These are phyloP conservation scores for Vinca minor DNA, from an alignment of 257 asterid species.

Conservation along the genomic window DNA sequence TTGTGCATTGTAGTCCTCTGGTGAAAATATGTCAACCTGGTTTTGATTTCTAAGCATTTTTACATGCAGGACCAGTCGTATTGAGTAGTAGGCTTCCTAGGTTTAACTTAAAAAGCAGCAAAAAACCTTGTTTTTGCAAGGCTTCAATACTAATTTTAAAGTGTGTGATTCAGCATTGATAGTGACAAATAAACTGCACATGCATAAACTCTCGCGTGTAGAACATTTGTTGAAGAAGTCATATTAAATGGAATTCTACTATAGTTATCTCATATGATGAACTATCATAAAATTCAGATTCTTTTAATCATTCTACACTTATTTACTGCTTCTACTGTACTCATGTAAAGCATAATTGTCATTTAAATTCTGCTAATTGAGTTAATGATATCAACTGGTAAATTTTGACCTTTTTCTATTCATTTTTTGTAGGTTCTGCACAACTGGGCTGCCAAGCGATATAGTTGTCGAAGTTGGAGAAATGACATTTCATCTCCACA, in stretches of 20 bases:
- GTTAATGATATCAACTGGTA: no score
- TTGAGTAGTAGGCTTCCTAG: not conserved
- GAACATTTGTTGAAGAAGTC: not conserved
- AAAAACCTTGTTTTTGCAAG: no score
- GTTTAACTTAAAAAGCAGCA: no score
- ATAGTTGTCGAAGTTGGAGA: constrained; percentile 84
- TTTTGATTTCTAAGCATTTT: not conserved
- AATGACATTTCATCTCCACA: constrained; percentile 98
- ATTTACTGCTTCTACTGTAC: not conserved
- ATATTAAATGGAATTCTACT: not conserved
- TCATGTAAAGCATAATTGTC: not conserved
- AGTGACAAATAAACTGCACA: not conserved
- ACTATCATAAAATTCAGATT: not conserved
- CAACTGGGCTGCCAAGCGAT: constrained; percentile 95
- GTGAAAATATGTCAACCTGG: not conserved
- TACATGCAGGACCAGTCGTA: not conserved
- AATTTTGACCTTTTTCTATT: constrained; percentile 4
- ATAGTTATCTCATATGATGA: not conserved
- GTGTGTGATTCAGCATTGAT: not conserved
- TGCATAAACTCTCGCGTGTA: not conserved
- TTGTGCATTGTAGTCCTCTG: not conserved
- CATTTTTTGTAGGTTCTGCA: constrained; percentile 60
- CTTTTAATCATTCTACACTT: not conserved
- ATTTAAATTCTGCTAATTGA: no score
- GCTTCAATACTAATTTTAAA: not conserved